Base-by-base conservation (phyloP, 1,284 basidiomycete genomes). In the Ganoderma lucidum region DNA sequence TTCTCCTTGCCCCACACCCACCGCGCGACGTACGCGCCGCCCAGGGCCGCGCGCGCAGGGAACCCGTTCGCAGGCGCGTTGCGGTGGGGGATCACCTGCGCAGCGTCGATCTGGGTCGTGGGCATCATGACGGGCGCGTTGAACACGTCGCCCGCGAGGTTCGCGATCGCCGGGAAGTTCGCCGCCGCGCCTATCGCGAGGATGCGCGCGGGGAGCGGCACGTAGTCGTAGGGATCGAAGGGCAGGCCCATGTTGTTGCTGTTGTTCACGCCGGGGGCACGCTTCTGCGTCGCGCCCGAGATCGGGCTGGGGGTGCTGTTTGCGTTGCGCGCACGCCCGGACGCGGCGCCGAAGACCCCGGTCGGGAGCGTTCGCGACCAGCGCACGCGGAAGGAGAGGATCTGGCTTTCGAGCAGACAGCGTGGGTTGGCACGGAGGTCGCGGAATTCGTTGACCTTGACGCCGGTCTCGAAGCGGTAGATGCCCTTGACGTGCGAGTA, bases 391-490 rank as follows among this genome's bases (percentile, higher is more conserved):
- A 95, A 92, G 19, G 90, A 88, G 42, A 95, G 84, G 17, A 93
- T 80, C 74, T 95, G 93, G 71, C 88, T 90, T 80, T 95, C 93
- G 42, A 94, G 82, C 42, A 95, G 85, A 80, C 92, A 94, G 30
- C 93, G 88, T 0, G 94, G 93, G 80, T 95, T 95, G 15, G 92
- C 92, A 48, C 94, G 90, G 39, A 94, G 86, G 78, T 95, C 94
- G 37, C 93, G 87, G 81, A 95, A 95, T 78, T 95, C 93, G 74
- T 88, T 90, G 61, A 94, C 93, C 77, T 94, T 93, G 77, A 94
- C 86, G 9, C 94, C 94, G 0, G 89, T 93, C 78, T 95, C 93
- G 80, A 95, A 95, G 32, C 94, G 89, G 79, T 89, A 93, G 74
- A 95, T 93, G n/a, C 93, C 93, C 76, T 94, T 94, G 71, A 93